phyloP scores from a whole-genome alignment of 116 monocot species.

The Posidonia oceanica region DNA sequence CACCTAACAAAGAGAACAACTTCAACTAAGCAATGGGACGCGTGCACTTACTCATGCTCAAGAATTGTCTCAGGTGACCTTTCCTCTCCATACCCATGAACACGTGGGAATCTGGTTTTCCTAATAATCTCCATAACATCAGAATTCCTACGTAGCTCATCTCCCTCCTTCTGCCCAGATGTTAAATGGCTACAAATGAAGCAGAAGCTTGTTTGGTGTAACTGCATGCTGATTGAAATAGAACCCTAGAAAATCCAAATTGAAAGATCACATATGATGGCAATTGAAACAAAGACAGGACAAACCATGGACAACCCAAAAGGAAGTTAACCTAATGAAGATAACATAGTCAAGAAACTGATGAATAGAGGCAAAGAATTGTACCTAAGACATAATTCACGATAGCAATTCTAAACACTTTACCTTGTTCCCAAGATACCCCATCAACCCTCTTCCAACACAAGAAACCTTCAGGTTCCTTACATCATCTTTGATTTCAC shows the following conservation, averaged over 20 bases:
- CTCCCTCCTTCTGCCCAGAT: slow-evolving; percentile 81
- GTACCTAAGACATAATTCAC: not conserved
- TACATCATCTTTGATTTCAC: slow-evolving; percentile 62
- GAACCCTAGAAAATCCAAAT: slow-evolving; percentile 48
- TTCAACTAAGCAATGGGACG: not conserved
- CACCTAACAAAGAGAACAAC: not conserved
- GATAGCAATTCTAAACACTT: not conserved
- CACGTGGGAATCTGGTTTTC: slow-evolving; percentile 62
- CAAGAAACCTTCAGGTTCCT: slow-evolving; percentile 70
- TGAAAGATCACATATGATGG: not conserved
- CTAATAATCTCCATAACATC: slow-evolving; percentile 72
- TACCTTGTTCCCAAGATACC: slow-evolving; percentile 85
- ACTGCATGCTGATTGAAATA: slow-evolving; percentile 71
- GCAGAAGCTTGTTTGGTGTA: slow-evolving; percentile 85
- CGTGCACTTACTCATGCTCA: slow-evolving; percentile 61
- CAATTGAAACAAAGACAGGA: not conserved
- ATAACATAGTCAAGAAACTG: not conserved
- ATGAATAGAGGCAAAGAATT: not conserved
- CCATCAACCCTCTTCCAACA: slow-evolving; percentile 85
- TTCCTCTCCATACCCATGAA: slow-evolving; percentile 40
- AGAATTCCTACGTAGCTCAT: slow-evolving; percentile 60
- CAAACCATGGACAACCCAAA: not conserved
- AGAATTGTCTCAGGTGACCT: slow-evolving; percentile 68
- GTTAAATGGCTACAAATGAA: slow-evolving; percentile 74
- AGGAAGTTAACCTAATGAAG: not conserved